These are phyloP conservation scores for Penicillium nordicum DNA, from an alignment of 2,329 filamentous ascomycete genomes.

Conservation along the genomic window DNA sequence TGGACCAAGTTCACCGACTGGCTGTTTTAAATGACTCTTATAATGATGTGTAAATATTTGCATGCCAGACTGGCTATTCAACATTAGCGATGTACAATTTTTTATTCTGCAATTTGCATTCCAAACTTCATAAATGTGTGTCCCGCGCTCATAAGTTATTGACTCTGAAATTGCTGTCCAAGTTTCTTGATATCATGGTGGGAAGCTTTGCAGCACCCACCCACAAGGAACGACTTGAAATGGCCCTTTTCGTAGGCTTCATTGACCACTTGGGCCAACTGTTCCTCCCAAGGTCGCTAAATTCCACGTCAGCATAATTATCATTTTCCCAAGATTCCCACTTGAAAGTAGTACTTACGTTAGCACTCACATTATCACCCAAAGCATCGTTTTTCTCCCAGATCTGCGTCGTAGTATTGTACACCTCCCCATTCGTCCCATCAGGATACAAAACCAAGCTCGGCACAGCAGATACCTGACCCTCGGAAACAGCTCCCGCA, in stretches of 20 bases:
- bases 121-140: no score
- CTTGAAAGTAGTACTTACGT: background rate
- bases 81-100: slow-evolving; percentile 9
- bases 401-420: slow-evolving; percentile 60
- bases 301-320: slow-evolving; percentile 11
- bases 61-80: slow-evolving; percentile 14
- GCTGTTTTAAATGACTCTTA: slow-evolving; percentile 20
- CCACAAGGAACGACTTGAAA: slow-evolving; percentile 38
- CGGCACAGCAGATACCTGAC: slow-evolving; percentile 33
- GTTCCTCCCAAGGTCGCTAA: slow-evolving; percentile 37
- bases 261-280: slow-evolving; percentile 34
- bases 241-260: slow-evolving; percentile 27
- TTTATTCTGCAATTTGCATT: background rate
- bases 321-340: background rate
- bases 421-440: slow-evolving; percentile 65
- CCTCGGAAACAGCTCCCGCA: slow-evolving; percentile 2
- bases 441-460: slow-evolving; percentile 65
- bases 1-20: slow-evolving; percentile 27
- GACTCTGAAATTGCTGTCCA: slow-evolving; percentile 16
- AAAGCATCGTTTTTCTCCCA: slow-evolving; percentile 48
- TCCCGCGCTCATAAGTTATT: background rate
- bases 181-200: slow-evolving; percentile 36
- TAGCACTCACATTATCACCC: slow-evolving; percentile 16
- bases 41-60: slow-evolving; percentile 18
- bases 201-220: slow-evolving; percentile 48